Base-by-base conservation (phyloP, 2,329 filamentous ascomycete genomes). In the Colletotrichum plurivorum region DNA sequence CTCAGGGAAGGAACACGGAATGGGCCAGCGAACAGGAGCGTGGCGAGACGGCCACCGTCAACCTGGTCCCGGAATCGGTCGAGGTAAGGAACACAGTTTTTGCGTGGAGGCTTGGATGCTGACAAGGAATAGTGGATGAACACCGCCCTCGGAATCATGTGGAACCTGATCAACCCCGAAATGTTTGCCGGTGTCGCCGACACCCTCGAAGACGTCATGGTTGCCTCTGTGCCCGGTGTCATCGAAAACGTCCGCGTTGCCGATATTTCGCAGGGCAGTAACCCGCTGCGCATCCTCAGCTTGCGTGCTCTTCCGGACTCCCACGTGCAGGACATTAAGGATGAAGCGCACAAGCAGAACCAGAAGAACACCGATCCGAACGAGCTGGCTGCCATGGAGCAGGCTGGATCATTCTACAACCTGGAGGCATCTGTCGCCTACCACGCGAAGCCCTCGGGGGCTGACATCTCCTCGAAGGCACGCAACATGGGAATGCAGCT, bases 171-270 rank as follows among this genome's bases (percentile, higher is more conserved):
- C 72, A 97, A 98, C 76, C 95, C 96, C 0, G 95, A 98, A 51
- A 97, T 98, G 93, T 96, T 99, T 79, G 85, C 89, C n/a, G 89
- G 89, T 6, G 89, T 98, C 9, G 95, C 95, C n/a, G 96, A 98
- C 77, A 98, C 93, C 13, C 76, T 84, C 1, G 78, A 87, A 81
- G 95, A 98, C 78, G 93, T 98, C 73, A 98, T 98, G 95, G 94
- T 97, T 78, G 95, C 95, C 20, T 97, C 94, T 0, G 93, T 98
- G 0, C 96, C 96, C 0, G 90, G 92, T 2, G 84, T 98, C 46
- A 94, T 99, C 72, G 95, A 98, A 78, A 96, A 97, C 73, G 94
- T 99, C 53, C 93, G 95, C 73, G 94, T 98, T 22, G 94, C 95
- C 69, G 95, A 98, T 74, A 97, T 99, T 74, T 94, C 94, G 57